Evolutionary conservation across 768 basidiomycete species (phyloP), one percentile per base, ranked within the genome.

Genomic region (Suillus weaverae): DNA sequence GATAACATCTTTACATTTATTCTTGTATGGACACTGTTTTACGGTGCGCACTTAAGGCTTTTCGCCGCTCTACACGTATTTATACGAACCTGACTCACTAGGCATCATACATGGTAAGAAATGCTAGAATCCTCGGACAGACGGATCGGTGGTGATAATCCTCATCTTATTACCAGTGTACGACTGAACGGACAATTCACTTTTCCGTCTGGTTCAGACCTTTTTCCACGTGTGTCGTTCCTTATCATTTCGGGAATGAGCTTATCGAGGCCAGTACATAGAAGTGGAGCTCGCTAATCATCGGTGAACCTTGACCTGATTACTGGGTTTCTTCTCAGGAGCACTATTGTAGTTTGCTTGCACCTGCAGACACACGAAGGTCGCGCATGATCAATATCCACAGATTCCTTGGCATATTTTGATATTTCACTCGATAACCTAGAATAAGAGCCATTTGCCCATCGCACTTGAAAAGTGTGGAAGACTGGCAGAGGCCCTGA

Each of bases 1-100:
- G 95, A 97, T 76, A 95, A 94, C 68, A 80, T 89, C 20, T 93
- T 94, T 71, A 93, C 94, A 4, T 98, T 96, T 71, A 85, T 98
- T 64, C 85, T 97, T 35, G 89, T 91, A 26, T 98, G 95, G 95
- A 98, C 95, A 41, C 80, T 97, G 62, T 92, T 95, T 75, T 97
- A 92, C 74, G 95, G 92, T 94, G 70, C 65, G 90, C 78, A 32
- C 26, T 51, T 30, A 16, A 30, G 38, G 26, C 14, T 35, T 36
- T 61, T 57, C 35, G 67, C 39, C 64, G 48, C 54, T 50, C 5
- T 26, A 46, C 14, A 32, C 55, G 55, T 43, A 56, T 55, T 61
- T 62, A 66, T 63, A 33, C 64, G 51, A 44, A 30, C 26, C 11
- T 30, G 54, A 39, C 54, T 56, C 26, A 30, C 44, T 38, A 78